Percentiles rank a stretch among this genome's conserved stretches.
Conservation (phyloP, 2,329 filamentous ascomycete species). For the Tolypocladium cylindrosporum region DNA sequence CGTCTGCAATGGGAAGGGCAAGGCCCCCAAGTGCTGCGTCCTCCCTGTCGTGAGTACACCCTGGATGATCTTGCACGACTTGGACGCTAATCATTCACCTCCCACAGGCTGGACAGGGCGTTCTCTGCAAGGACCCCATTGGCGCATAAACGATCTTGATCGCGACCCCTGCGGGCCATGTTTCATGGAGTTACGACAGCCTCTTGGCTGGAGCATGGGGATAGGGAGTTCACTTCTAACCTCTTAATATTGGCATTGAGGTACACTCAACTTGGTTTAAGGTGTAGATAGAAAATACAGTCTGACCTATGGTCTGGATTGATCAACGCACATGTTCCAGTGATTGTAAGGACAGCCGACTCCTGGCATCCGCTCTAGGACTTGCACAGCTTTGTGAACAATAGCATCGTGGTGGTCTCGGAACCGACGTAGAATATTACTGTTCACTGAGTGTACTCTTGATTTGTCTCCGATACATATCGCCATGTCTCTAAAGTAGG, state of each 20-base stretch:
- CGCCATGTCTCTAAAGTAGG: no score
- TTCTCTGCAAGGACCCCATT: constrained; percentile 3
- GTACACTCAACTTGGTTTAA: neutral
- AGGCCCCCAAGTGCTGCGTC: constrained; percentile 1
- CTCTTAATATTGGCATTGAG: neutral
- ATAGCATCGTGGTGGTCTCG: neutral
- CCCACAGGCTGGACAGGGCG: constrained; percentile 1
- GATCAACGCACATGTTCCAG: neutral
- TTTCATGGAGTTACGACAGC: neutral
- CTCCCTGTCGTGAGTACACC: constrained; percentile 1
- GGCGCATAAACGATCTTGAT: neutral
- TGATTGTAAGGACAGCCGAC: neutral
- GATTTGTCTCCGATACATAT: no score
- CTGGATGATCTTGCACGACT: neutral
- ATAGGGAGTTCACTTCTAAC: neutral
- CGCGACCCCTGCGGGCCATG: neutral
- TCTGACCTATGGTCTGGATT: neutral
- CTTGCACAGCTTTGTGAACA: no score
- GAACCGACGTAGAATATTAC: no score
- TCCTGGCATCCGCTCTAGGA: neutral
- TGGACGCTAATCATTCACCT: neutral
- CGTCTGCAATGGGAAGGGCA: neutral
- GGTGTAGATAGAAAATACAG: neutral
- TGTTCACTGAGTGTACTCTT: no score
- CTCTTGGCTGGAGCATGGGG: neutral